A percentile compares a stretch with the other conserved stretches of the same genome.
These are phyloP conservation scores for Amylostereum chailletii DNA, from an alignment of 1,284 basidiomycete genomes.

Conservation along the genomic window DNA sequence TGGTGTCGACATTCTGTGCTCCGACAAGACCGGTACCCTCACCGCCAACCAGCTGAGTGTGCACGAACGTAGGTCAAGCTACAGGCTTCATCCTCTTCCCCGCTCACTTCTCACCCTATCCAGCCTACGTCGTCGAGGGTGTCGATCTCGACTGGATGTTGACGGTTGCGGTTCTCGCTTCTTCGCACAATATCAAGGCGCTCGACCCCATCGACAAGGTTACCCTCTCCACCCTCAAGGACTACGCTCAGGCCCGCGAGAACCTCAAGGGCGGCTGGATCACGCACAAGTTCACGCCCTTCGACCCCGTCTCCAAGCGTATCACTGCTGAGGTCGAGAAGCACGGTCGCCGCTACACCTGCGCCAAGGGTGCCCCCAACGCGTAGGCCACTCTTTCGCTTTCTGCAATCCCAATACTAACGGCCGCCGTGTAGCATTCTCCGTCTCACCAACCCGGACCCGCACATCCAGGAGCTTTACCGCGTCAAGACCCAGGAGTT, in stretches of 20 bases:
- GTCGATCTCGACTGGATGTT: constrained; percentile 21
- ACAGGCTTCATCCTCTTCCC: constrained; percentile 32
- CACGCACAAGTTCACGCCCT: constrained; percentile 43
- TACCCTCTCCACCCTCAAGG: constrained; percentile 40
- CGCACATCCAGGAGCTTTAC: constrained; percentile 30
- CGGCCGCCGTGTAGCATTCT: constrained; percentile 23
- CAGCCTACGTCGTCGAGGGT: constrained; percentile 23
- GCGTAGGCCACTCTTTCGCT: constrained; percentile 17
- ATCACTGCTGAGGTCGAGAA: constrained; percentile 46
- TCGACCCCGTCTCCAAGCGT: constrained; percentile 48
- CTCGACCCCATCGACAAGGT: constrained; percentile 51
- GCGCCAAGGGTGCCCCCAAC: constrained; percentile 48
- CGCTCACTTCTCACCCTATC: constrained; percentile 24
- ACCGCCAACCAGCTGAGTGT: constrained; percentile 51
- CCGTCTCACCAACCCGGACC: constrained; percentile 32
- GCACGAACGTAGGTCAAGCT: constrained; percentile 30
- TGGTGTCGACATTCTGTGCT: constrained; percentile 47
- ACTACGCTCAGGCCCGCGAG: constrained; percentile 42
- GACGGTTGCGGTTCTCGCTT: constrained; percentile 36
- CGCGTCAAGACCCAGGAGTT: constrained; percentile 31
- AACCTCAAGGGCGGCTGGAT: constrained; percentile 31
- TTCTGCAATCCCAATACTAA: not conserved
- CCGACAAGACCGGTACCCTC: constrained; percentile 48
- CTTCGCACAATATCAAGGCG: constrained; percentile 43
- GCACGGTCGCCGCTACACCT: constrained; percentile 38